Conservation (phyloP, 73 alveolate species). For the Breviolum minutum region DNA sequence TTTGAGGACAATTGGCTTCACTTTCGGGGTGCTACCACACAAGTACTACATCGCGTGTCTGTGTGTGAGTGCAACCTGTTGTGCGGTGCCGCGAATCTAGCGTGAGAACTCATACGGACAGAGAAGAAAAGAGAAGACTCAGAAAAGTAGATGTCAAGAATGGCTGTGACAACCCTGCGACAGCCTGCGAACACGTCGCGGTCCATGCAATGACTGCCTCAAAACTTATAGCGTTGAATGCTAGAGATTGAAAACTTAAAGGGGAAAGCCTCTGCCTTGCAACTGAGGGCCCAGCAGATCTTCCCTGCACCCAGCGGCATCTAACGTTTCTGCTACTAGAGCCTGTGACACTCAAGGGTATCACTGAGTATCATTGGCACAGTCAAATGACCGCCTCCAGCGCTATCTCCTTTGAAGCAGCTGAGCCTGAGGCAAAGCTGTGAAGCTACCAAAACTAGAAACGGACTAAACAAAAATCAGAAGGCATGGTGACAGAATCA, state of each 20-base stretch:
- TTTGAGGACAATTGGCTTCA: no score
- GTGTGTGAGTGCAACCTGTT: no score
- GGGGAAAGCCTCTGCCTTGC: background rate
- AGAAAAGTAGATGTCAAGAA: background rate
- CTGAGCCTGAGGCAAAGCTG: constrained; percentile 14
- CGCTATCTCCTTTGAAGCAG: background rate
- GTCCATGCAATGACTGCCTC: constrained; percentile 66
- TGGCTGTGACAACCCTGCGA: background rate
- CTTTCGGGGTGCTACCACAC: no score
- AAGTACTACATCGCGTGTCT: no score
- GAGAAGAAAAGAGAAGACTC: no score
- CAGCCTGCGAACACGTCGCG: constrained; percentile 59
- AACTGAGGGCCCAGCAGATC: background rate
- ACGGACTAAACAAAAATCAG: background rate
- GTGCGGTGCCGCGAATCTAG: no score
- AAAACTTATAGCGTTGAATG: background rate
- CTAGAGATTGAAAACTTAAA: background rate
- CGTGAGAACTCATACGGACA: no score
- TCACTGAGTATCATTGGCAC: background rate
- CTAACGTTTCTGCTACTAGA: constrained; percentile 5
- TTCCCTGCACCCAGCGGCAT: constrained; percentile 5
- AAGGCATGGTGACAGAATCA: background rate
- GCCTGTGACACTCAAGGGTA: background rate
- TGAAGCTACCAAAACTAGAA: background rate
- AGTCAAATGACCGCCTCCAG: background rate